phyloP scores from a whole-genome alignment of 352 stramenopile species.

The Phytophthora pistaciae region DNA sequence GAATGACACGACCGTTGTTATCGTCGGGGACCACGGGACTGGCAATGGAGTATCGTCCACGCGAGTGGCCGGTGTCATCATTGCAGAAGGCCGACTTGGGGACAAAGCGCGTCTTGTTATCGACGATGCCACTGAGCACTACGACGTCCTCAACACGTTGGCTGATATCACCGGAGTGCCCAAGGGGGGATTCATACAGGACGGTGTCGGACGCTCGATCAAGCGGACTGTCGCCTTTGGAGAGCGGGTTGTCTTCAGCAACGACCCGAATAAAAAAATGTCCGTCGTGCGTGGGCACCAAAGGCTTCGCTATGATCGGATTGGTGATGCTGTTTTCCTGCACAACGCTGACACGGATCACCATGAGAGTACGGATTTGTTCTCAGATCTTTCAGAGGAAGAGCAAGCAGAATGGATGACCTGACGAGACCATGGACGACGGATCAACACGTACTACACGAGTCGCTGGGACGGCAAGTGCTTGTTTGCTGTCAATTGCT shows the following conservation, averaged over 20 bases:
- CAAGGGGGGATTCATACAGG: slow-evolving; percentile 38
- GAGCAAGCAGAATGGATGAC: slow-evolving; percentile 27
- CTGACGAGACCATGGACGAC: slow-evolving; percentile 32
- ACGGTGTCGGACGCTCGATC: not conserved
- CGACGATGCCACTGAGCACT: not conserved
- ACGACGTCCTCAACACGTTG: slow-evolving; percentile 56
- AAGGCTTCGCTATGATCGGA: slow-evolving; percentile 43
- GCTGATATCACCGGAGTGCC: slow-evolving; percentile 63
- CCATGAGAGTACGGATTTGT: slow-evolving; percentile 37
- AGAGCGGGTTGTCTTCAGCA: slow-evolving; percentile 14
- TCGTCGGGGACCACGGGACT: slow-evolving; percentile 58
- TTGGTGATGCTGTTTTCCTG: slow-evolving; percentile 42
- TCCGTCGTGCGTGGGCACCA: slow-evolving; percentile 9
- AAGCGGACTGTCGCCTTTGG: not conserved
- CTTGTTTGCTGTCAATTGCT: slow-evolving; percentile 9
- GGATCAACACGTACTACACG: slow-evolving; percentile 47
- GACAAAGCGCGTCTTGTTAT: not conserved
- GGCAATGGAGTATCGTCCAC: slow-evolving; percentile 34
- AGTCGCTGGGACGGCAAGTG: slow-evolving; percentile 39
- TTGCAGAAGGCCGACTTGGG: not conserved
- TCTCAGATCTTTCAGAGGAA: slow-evolving; percentile 19
- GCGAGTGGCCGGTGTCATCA: slow-evolving; percentile 35
- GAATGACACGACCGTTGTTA: slow-evolving; percentile 62
- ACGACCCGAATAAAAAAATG: slow-evolving; percentile 42
- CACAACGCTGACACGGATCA: slow-evolving; percentile 52